Base-by-base conservation (phyloP, 2,329 filamentous ascomycete genomes). In the Xylariaceae sp. region DNA sequence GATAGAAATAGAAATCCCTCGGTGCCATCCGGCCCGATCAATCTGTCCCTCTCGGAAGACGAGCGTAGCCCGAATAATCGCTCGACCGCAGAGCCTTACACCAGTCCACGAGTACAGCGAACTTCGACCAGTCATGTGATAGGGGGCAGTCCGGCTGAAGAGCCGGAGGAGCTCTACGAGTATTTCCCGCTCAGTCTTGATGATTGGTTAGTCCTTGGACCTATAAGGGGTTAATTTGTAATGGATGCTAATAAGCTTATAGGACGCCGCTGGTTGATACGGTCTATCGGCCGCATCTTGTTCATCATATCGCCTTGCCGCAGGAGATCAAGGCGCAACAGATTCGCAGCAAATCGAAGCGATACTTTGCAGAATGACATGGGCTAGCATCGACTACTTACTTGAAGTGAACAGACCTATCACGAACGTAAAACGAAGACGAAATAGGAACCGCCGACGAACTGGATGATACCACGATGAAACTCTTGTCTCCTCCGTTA, bases 151-250 rank as follows among this genome's bases (percentile, higher is more conserved):
- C 81, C 89, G 39, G 76, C 86, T 64, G 91, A 96, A 67, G 88
- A 88, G 67, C 87, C 87, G 0, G 92, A 97, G 74, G 78, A 92
- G 65, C 77, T 97, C 15, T 97, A 97, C 71, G 92, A 97, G 75
- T 97, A 97, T 71, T 97, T 97, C 65, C 92, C 92, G 0, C 79
- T 97, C 13, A 92, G 88, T 53, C 77, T 96, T 60, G 92, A 97
- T 72, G 92, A 97, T 70, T 97, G 89, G 89, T 83, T 72, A 69
- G 75, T 71, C 5, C 39, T 37, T 3, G 11, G 45, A 6, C 1
- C 10, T 4, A 17, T 2, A 23, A 42, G 52, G n/a, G n/a, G 49
- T 18, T 39, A 23, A 17, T 13, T 7, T 18, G 9, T 10, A 6
- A n/a, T 23, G 37, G 58, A 30, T 17, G 45, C 57, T 55, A 30